Evolutionary conservation across 2,329 filamentous ascomycete species (phyloP), one percentile per base, ranked within the genome.

Genomic region (Pezicula carpinea): DNA sequence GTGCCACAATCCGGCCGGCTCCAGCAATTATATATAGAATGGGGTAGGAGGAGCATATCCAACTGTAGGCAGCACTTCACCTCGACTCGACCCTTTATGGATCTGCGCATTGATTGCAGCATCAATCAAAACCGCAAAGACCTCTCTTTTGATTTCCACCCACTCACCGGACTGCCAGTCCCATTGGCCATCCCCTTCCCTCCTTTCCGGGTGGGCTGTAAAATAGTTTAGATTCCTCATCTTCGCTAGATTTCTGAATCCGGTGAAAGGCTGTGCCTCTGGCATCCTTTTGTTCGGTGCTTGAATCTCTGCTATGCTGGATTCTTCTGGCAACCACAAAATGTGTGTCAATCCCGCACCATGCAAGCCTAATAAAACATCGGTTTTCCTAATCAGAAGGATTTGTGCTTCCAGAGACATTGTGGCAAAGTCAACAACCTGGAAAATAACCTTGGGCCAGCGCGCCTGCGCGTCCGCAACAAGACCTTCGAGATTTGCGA

Each of bases 301-400:
- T 29, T 47, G 43, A 14, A 51, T 44, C 36, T 57, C 54, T 3
- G 51, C 53, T 11, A 53, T 40, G 13, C 53, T 56, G 10, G 56
- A 50, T 29, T 56, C 54, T 17, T 53, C 39, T 0, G 54, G 54
- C 17, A 61, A 38, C 46, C 59, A 61, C 23, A 61, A 45, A 10
- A 53, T 52, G 44, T 60, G 56, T 15, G 57, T 56, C 47, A 62
- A 47, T 11, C 51, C 59, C 2, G 58, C 59, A 13, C 58, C 59
- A n/a, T 51, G 55, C 35, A 58, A 47, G 6, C 57, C 59, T 14
- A 60, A 47, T 10, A 59, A 44, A 1, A 62, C 51, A 39, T 57
- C 54, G 2, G 56, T 59, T 2, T 35, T 17, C 26, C 48, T 44
- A 5, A 53, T 51, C n/a, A 59, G 17, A 11, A 39, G 26, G 13